A percentile compares a stretch with the other conserved stretches of the same genome.
phyloP scores from a whole-genome alignment of 1,284 basidiomycete species.

The Irpex sp. region DNA sequence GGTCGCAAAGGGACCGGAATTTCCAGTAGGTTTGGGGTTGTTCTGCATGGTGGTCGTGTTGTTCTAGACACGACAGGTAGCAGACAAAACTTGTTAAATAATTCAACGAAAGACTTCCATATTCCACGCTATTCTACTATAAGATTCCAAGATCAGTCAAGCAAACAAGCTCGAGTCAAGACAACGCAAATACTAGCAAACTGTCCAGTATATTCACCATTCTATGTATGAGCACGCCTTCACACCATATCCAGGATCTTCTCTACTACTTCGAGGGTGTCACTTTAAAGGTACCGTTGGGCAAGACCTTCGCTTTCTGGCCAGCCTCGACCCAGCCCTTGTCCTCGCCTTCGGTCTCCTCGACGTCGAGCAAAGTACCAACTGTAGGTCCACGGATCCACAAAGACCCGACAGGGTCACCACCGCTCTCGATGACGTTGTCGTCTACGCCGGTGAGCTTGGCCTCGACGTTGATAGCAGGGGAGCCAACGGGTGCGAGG shows the following conservation, averaged over 20 bases:
- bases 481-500: slow-evolving; percentile 64
- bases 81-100: too few species aligned
- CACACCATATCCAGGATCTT: background rate
- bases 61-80: too few species aligned
- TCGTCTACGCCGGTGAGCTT: slow-evolving; percentile 68
- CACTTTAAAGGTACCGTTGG: slow-evolving; percentile 32
- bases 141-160: background rate
- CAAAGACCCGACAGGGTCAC: slow-evolving; percentile 30
- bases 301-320: slow-evolving; percentile 25
- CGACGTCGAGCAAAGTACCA: slow-evolving; percentile 43
- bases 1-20: too few species aligned
- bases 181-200: background rate
- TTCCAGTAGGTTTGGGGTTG: too few species aligned
- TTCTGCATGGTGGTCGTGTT: too few species aligned
- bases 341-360: slow-evolving; percentile 35
- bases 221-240: background rate
- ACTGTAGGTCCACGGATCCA: slow-evolving; percentile 44
- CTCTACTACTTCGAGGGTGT: slow-evolving; percentile 6
- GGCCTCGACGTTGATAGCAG: slow-evolving; percentile 69
- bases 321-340: slow-evolving; percentile 28
- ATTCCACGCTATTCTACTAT: too few species aligned
- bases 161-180: background rate
- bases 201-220: background rate
- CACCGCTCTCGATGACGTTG: slow-evolving; percentile 54
- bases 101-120: too few species aligned